Evolutionary conservation across 805 yeast genomes (phyloP).

Genomic region (Wickerhamiella hasegawae): DNA sequence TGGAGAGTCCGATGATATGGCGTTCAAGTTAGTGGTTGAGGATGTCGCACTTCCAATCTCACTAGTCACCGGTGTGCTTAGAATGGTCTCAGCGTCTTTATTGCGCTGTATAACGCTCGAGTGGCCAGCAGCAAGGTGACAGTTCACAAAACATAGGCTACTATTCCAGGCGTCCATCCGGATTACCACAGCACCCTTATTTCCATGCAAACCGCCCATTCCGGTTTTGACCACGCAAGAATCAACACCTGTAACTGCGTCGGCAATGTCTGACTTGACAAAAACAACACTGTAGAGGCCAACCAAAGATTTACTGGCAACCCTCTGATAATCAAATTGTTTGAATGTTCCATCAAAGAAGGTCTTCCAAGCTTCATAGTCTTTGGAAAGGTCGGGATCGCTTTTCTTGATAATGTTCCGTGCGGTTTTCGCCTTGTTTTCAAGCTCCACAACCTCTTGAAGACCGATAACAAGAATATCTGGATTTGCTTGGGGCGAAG

Average conservation of each 20-base stretch:
- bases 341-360: slow-evolving; percentile 13
- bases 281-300: slow-evolving; percentile 65
- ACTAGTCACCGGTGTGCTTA: slow-evolving; percentile 21
- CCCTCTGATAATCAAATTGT: slow-evolving; percentile 29
- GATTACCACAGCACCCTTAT: slow-evolving; percentile 61
- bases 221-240: slow-evolving; percentile 81
- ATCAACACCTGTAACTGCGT: slow-evolving; percentile 43
- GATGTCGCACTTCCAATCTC: not conserved
- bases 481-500: slow-evolving; percentile 24
- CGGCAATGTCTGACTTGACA: slow-evolving; percentile 36
- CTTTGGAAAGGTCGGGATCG: slow-evolving; percentile 16
- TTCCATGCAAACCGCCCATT: slow-evolving; percentile 72
- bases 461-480: slow-evolving; percentile 73
- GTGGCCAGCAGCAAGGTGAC: slow-evolving; percentile 91
- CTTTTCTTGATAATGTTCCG: slow-evolving; percentile 25
- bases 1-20: too few species aligned
- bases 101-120: slow-evolving; percentile 70
- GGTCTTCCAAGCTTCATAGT: slow-evolving; percentile 22
- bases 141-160: slow-evolving; percentile 59
- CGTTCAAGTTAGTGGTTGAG: not conserved
- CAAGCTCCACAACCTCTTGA: slow-evolving; percentile 79
- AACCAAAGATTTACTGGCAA: slow-evolving; percentile 72
- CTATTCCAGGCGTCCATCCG: slow-evolving; percentile 52
- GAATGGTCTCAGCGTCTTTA: slow-evolving; percentile 67
- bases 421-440: slow-evolving; percentile 70